Evolutionary conservation across 148 eudicot species (phyloP), one percentile per base, ranked within the genome.

Genomic region (Limonium bicolor): DNA sequence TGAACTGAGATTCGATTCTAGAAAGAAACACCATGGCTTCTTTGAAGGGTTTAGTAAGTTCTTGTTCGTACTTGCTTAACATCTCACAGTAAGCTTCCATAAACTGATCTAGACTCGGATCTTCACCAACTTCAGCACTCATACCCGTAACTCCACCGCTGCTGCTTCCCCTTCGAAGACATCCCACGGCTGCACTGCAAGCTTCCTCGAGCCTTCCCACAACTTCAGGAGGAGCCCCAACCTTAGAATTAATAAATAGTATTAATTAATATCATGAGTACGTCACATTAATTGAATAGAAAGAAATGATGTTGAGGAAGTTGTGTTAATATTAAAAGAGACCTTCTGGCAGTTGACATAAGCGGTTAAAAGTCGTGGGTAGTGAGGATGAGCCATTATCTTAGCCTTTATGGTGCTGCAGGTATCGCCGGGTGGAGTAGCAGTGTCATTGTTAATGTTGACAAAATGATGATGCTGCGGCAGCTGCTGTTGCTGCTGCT

Each of bases 71-170:
- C 48, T 90, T 90, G 0, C 50, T 75, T 38, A 90, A 68, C 97
- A 90, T 88, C 59, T 90, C 97, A 64, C 93, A 77, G 52, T 90
- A 90, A 0, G 95, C 97, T 46, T 90, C 97, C 97, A 90, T 90
- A 49, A 90, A 90, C 38, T 90, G 97, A 70, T 90, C 99, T 42
- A 90, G 68, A 5, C 65, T 70, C 32, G 99, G 95, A 76, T 85
- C 99, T 62, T 85, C 82, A 0, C 94, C 99, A 4, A 78, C 10
- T 62, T 85, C 82, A 0, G 88, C 99, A 4, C 75, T 12, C 23
- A 46, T 54, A 4, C 66, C 59, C 0, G 47, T 32, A 23, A 60
- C 49, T 15, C 55, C 53, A 6, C 39, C 48, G 0, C 67, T 39
- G 4, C 55, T 44, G 17, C 23, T 25, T 17, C 61, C 63, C 29